Evolutionary conservation across 2,329 filamentous ascomycete genomes (phyloP), one percentile per base, ranked within the genome.

Genomic region (Blastomyces parvus): DNA sequence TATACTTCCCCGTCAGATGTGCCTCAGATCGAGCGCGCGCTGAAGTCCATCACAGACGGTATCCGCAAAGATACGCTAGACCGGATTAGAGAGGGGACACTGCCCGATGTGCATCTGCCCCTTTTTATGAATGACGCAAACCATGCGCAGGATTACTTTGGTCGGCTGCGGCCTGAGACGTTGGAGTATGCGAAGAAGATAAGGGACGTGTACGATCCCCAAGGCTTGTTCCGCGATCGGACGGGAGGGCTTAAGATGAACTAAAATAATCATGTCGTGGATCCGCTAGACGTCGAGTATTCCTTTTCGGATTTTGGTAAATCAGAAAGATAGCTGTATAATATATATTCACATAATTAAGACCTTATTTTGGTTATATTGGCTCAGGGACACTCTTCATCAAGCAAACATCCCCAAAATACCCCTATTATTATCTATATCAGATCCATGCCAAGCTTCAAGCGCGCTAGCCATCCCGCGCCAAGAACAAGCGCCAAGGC

Each of bases 111-210:
- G 6, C 77, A 79, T 63, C 68, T 76, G 17, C 78, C 78, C 8
- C 67, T 80, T 5, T 81, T 81, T 67, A 78, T 79, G 74, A 80
- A 79, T 62, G 78, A 80, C 57, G 73, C 72, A 11, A 76, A 80
- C 67, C 74, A 71, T 62, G 68, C 73, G 40, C 77, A 81, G 70
- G 76, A 79, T 57, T 80, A 77, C 67, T 80, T 75, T 72, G 73
- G 73, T 7, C 72, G 76, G 7, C 71, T 79, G 55, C 65, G 70
- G 17, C 73, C 72, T 13, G 55, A 65, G 46, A 48, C 63, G 30
- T 68, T 67, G 52, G 69, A 73, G 52, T 69, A 71, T 62, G 75
- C 75, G 13, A 68, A n/a, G 57, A 46, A 27, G 40, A 22, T 59
- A 11, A 59, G 58, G 44, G 38, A 60, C 22, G 50, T 42, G n/a